A percentile compares a stretch with the other conserved stretches of the same genome.
Evolutionary conservation across 768 basidiomycete genomes (phyloP).

Genomic region (Cyclocybe cylindracea): DNA sequence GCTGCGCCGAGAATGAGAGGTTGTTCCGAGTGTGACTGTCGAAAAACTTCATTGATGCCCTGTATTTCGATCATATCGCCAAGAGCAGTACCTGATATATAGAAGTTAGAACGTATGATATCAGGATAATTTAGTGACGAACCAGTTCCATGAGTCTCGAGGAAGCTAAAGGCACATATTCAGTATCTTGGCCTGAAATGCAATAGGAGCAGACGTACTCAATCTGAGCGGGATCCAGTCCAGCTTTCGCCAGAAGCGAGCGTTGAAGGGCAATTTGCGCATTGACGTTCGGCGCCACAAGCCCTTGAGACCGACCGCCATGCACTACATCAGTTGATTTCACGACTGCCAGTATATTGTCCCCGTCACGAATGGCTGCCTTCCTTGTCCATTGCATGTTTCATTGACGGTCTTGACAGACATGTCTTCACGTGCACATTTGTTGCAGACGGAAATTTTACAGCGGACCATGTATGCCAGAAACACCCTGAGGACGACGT

Average conservation of each 20-base stretch:
- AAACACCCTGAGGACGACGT: too few species aligned
- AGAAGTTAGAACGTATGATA: neutral
- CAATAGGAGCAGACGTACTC: slow-evolving; percentile 19
- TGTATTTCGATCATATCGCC: slow-evolving; percentile 34
- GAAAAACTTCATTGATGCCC: slow-evolving; percentile 27
- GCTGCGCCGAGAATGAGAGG: slow-evolving; percentile 29
- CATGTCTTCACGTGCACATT: too few species aligned
- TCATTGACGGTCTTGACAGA: too few species aligned
- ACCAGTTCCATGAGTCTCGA: slow-evolving; percentile 34
- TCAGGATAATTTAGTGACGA: neutral
- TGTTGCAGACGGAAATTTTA: too few species aligned
- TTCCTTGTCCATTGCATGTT: too few species aligned
- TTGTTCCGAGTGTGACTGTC: slow-evolving; percentile 11
- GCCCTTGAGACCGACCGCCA: slow-evolving; percentile 30
- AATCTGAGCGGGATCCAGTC: slow-evolving; percentile 19
- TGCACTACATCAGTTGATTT: slow-evolving; percentile 27
- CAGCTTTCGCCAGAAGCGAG: slow-evolving; percentile 20
- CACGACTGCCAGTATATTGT: slow-evolving; percentile 26
- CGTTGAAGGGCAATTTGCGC: slow-evolving; percentile 24
- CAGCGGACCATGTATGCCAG: too few species aligned
- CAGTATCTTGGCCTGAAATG: neutral
- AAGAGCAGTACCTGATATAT: slow-evolving; percentile 21
- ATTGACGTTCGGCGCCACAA: slow-evolving; percentile 26
- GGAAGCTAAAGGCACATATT: slow-evolving; percentile 16
- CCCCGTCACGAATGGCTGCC: slow-evolving; percentile 28